A percentile compares a stretch with the other conserved stretches of the same genome.
These are phyloP conservation scores for Strigomonas culicis DNA, from an alignment of 208 protist genomes.

Conservation along the genomic window DNA sequence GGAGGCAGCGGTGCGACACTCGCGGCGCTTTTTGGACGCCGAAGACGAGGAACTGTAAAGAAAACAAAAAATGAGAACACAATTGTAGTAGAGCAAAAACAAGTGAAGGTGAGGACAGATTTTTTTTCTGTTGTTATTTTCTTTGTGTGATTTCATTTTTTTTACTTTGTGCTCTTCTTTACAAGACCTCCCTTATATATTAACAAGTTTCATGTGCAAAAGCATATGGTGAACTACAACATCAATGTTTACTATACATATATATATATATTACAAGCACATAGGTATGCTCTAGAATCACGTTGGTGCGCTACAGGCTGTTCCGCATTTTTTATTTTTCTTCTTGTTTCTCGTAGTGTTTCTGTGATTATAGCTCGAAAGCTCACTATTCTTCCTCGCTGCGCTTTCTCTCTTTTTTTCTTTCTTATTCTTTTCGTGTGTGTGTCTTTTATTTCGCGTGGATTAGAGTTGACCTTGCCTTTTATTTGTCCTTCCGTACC, in stretches of 20 bases:
- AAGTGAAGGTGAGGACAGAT: not conserved
- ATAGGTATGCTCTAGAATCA: not conserved
- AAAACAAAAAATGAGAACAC: not conserved
- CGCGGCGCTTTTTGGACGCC: no score
- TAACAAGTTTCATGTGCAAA: not conserved
- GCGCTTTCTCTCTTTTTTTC: slow-evolving; percentile 5
- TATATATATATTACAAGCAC: not conserved
- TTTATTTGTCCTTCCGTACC: not conserved
- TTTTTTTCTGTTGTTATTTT: not conserved
- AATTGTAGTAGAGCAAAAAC: not conserved
- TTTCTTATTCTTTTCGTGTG: slow-evolving; percentile 9
- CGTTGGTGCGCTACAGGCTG: no score
- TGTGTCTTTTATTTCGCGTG: slow-evolving; percentile 3
- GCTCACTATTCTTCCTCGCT: not conserved
- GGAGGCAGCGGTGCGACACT: no score
- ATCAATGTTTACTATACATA: not conserved
- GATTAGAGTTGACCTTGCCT: not conserved
- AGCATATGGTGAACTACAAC: not conserved
- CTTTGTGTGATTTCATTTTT: not conserved
- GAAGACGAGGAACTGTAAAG: not conserved
- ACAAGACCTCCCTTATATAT: no score
- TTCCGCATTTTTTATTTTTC: no score
- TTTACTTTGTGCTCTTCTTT: not conserved
- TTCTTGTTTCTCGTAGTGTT: no score
- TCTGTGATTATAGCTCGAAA: no score